Conservation (phyloP, 495 filamentous ascomycete species). For the Venustampulla echinocandica region DNA sequence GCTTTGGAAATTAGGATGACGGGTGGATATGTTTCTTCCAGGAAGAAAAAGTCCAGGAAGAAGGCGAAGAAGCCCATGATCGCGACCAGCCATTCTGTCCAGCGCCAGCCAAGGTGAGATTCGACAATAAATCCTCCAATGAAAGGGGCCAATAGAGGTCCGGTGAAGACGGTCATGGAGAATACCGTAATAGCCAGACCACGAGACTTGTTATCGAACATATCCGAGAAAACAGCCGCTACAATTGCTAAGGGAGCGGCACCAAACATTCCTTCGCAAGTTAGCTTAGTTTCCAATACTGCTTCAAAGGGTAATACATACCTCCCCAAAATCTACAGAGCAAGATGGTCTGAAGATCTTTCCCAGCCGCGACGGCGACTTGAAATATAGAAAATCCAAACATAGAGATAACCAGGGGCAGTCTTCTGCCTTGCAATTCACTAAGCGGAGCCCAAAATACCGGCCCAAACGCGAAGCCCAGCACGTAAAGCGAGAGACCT, state of each 20-base stretch:
- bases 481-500: slow-evolving; percentile 61
- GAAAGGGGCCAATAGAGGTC: slow-evolving; percentile 74
- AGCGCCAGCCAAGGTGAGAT: slow-evolving; percentile 66
- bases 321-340: slow-evolving; percentile 81
- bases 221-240: slow-evolving; percentile 80
- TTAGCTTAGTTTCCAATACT: slow-evolving; percentile 30
- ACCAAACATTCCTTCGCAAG: slow-evolving; percentile 45
- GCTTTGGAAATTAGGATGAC: slow-evolving; percentile 72
- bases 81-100: slow-evolving; percentile 62
- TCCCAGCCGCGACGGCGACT: slow-evolving; percentile 59
- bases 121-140: slow-evolving; percentile 77
- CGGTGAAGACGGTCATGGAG: slow-evolving; percentile 75
- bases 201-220: slow-evolving; percentile 71
- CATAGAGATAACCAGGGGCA: slow-evolving; percentile 62
- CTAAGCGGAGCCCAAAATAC: slow-evolving; percentile 64
- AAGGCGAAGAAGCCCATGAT: slow-evolving; percentile 76
- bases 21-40: slow-evolving; percentile 78
- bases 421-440: slow-evolving; percentile 65
- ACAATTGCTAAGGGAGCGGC: slow-evolving; percentile 76
- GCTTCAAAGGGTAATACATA: neutral
- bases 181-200: slow-evolving; percentile 78
- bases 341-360: slow-evolving; percentile 75
- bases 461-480: slow-evolving; percentile 62
- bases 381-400: slow-evolving; percentile 76
- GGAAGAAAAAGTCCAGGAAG: slow-evolving; percentile 57